Base-by-base conservation (phyloP, 768 basidiomycete species). In the Sporobolomyces phaffii region DNA sequence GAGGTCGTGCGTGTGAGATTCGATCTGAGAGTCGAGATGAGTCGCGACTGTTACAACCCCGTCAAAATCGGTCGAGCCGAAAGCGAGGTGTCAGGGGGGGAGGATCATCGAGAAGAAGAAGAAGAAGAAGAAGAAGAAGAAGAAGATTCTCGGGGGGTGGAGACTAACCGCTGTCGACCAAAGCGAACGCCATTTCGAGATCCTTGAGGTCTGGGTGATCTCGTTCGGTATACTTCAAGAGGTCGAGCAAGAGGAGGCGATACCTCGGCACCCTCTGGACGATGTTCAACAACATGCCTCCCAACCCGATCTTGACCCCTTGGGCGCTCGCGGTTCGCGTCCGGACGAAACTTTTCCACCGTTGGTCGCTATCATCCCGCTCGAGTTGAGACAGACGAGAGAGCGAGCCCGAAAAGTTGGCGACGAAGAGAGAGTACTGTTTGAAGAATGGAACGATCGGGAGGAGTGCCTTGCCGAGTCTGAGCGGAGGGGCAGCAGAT, bases 1-100 rank as follows among this genome's bases (percentile, higher is more conserved):
- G 43, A 91, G 83, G 0, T 87, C 90, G 75, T 87, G 84, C 0
- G 87, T 83, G 76, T 93, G 90, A 6, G 62, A 33, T n/a, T 56
- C 33, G 43, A 75, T 70, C n/a, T 74, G 66, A 2, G 50, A 45
- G 1, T 75, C 70, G 45, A 75, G 65, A 53, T 70, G 69, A 5
- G 53, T 45, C 13, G 75, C 75, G 48, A 74, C 75, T 74, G n/a
- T 13, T 29, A 13, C 4, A 41, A 26, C 34, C 38, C 52, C 20
- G 18, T 8, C 22, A 38, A 13, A 29, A n/a, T 31, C 22, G 38
- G 47, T 56, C 44, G n/a, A 24, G 5, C 45, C 9, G 9, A 47
- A 47, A 9, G 20, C 22, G 53, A 31, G 2, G 4, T 20, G 0
- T 2, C 41, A 10, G 9, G 3, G 0, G 28, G 18, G 5, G 24